These are phyloP conservation scores for Geum urbanum DNA, from an alignment of 306 rosid genomes.

Conservation along the genomic window DNA sequence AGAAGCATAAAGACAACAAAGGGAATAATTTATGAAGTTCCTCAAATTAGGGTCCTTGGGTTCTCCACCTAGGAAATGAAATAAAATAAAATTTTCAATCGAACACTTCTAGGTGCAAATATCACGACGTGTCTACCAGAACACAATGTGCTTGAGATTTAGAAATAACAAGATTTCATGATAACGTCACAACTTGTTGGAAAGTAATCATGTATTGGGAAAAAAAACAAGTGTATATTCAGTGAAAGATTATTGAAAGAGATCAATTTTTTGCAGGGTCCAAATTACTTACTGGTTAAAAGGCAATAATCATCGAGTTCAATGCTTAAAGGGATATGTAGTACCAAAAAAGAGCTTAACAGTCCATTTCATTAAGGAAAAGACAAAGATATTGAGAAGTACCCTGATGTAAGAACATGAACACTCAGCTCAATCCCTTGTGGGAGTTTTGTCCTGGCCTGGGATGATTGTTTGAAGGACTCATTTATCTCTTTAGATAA, in stretches of 20 bases:
- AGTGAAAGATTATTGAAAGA: not conserved
- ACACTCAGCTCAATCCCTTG: constrained; percentile 98
- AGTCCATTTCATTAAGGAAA: not conserved
- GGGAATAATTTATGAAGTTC: not conserved
- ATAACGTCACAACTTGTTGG: not conserved
- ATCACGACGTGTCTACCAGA: not conserved
- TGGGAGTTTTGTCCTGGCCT: constrained; percentile 98
- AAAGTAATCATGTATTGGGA: not conserved
- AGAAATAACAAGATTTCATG: not conserved
- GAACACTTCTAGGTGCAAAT: not conserved
- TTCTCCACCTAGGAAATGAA: not conserved
- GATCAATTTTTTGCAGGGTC: too few species aligned
- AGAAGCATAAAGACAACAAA: not conserved
- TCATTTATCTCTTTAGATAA: constrained; percentile 98
- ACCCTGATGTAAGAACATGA: constrained; percentile 99
- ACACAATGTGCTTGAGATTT: not conserved
- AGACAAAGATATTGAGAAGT: constrained; percentile 13
- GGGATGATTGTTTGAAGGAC: constrained; percentile 98
- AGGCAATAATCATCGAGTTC: not conserved
- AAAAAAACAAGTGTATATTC: not conserved
- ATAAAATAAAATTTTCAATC: too few species aligned
- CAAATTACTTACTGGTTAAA: not conserved
- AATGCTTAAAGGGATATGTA: not conserved
- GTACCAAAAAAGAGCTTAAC: not conserved
- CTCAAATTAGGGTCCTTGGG: not conserved